These are phyloP conservation scores for Gyromitra esculenta DNA, from an alignment of 2,329 filamentous ascomycete species.

Conservation along the genomic window DNA sequence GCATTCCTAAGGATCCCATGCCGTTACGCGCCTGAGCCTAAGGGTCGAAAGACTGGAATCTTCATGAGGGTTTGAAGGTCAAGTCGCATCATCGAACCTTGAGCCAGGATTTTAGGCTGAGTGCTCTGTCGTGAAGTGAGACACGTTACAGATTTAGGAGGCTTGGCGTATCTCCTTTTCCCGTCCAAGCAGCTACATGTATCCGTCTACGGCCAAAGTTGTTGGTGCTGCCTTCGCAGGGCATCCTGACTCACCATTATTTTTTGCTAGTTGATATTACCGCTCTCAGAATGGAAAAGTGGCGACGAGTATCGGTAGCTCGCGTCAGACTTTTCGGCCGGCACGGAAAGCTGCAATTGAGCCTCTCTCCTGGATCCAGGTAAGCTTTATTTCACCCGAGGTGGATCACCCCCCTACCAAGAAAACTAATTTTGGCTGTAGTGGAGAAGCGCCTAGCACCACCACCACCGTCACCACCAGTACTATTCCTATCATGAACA, in stretches of 20 bases:
- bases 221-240: not conserved
- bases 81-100: not conserved
- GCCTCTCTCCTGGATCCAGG: not conserved
- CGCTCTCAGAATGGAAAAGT: not conserved
- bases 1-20: no score
- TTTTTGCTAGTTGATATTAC: not conserved
- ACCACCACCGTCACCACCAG: not conserved
- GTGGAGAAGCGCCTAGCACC: not conserved
- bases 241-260: not conserved
- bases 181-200: not conserved
- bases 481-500: not conserved
- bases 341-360: not conserved
- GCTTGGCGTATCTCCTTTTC: not conserved
- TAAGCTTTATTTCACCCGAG: not conserved
- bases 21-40: no score
- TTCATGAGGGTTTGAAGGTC: no score
- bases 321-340: not conserved
- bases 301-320: not conserved
- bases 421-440: slow-evolving; percentile 2
- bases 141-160: not conserved
- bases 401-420: not conserved
- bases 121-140: not conserved
- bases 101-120: not conserved
- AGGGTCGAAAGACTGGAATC: no score
- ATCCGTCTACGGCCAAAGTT: not conserved